These are phyloP conservation scores for Ophiostoma quercus DNA, from an alignment of 2,329 filamentous ascomycete genomes.

Conservation along the genomic window DNA sequence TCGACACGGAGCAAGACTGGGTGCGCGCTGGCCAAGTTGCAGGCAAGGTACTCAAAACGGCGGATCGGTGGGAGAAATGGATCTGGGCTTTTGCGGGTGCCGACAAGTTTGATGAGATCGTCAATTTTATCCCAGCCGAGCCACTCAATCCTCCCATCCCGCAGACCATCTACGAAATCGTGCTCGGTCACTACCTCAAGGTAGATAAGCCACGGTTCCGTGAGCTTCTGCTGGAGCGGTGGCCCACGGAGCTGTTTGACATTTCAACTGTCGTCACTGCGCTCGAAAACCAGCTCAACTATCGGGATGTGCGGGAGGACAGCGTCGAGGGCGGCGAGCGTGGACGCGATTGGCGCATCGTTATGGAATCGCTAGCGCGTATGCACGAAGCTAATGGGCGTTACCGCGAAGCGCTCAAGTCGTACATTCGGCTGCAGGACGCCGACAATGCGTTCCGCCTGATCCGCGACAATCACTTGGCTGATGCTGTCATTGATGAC, in stretches of 20 bases:
- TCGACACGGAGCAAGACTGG: conserved; percentile 67
- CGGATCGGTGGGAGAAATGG: conserved; percentile 90
- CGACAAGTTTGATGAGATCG: conserved; percentile 84
- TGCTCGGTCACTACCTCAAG: conserved; percentile 83
- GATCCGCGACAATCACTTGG: conserved; percentile 82
- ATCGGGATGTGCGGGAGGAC: conserved; percentile 68
- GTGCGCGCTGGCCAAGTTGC: conserved; percentile 70
- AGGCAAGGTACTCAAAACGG: conserved; percentile 72
- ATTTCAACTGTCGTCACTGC: conserved; percentile 68
- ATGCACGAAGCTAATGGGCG: conserved; percentile 77
- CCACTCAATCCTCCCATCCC: conserved; percentile 75
- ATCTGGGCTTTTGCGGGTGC: conserved; percentile 85
- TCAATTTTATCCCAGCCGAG: conserved; percentile 70
- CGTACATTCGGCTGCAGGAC: conserved; percentile 86
- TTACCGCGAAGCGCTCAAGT: conserved; percentile 76
- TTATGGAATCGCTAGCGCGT: conserved; percentile 81
- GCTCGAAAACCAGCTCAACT: conserved; percentile 76
- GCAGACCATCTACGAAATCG: conserved; percentile 77
- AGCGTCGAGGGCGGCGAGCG: conserved; percentile 67
- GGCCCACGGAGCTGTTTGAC: conserved; percentile 81
- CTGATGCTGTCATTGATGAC: conserved; percentile 82
- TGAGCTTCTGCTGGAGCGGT: conserved; percentile 73
- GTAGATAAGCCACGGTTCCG: conserved; percentile 69
- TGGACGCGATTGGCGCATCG: conserved; percentile 78
- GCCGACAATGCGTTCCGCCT: conserved; percentile 82